Base-by-base conservation (phyloP, 495 filamentous ascomycete genomes). In the Podospora tetraspora region DNA sequence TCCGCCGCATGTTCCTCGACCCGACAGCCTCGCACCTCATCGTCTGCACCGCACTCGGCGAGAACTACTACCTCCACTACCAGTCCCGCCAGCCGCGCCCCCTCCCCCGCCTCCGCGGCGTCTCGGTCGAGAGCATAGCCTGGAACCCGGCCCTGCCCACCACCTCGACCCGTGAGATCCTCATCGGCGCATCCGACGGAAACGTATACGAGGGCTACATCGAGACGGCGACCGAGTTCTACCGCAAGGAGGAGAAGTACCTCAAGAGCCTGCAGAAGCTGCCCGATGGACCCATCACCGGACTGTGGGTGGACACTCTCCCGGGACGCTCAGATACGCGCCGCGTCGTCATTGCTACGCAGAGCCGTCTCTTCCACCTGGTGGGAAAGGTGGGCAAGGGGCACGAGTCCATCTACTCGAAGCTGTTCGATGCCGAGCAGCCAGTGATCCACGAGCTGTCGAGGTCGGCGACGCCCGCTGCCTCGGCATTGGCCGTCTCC, bases 81-180 rank as follows among this genome's bases (percentile, higher is more conserved):
- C 95, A 98, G 76, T 94, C 93, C 32, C 87, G 91, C 68, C 91
- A 93, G 72, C 92, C 93, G 10, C 91, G 95, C 68, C 84, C 89
- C 24, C 82, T 99, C 37, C 88, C 91, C 58, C 88, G 92, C 32
- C 79, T 99, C 59, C 94, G 94, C 74, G 91, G 92, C 10, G 92
- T 97, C 58, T 79, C 85, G 11, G 91, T 98, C 52, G 95, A 98
- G 76, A 90, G 89, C 68, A 83, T 99, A 70, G 92, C 94, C 61
- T 99, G 95, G 95, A 97, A 92, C 75, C 96, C 95, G 3, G 93
- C 93, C n/a, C 81, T 93, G n/a, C 96, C 95, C 7, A 97, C 95
- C 22, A 90, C 93, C 16, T 96, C 92, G 1, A 99, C 95, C 0
- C 84, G 95, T 62, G 95, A 99, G 81, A 98, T 99, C n/a, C 83